Conservation (phyloP, 768 basidiomycete species). For the Pleurotus pulmonarius region DNA sequence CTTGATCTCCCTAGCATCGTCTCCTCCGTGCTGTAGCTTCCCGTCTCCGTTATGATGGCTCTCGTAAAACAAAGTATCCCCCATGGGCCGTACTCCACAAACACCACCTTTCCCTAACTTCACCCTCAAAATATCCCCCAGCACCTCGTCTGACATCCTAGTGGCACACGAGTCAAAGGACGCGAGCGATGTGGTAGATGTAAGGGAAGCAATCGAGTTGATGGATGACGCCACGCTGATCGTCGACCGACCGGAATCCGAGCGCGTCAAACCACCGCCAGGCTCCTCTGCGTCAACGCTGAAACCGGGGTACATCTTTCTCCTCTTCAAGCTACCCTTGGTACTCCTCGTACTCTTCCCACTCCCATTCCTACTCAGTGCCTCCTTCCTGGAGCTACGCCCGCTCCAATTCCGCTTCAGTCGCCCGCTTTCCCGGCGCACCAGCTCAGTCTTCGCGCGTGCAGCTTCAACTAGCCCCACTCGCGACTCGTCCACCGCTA, state of each 20-base stretch:
- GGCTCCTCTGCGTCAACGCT: background rate
- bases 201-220: background rate
- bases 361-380: background rate
- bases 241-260: slow-evolving; percentile 2
- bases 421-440: slow-evolving; percentile 22
- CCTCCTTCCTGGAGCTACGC: background rate
- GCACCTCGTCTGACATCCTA: background rate
- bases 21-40: background rate
- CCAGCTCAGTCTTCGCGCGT: slow-evolving; percentile 36
- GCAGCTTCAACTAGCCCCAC: slow-evolving; percentile 32
- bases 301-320: background rate
- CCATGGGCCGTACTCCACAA: slow-evolving; percentile 2
- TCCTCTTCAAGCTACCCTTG: background rate
- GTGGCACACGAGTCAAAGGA: background rate
- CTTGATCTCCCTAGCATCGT: background rate
- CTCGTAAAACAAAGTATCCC: background rate
- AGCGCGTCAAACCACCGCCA: background rate
- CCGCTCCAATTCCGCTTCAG: background rate
- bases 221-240: background rate
- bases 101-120: slow-evolving; percentile 1
- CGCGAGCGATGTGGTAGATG: background rate
- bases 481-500: slow-evolving; percentile 52
- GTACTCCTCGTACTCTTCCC: background rate
- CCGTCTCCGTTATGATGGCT: background rate
- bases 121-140: background rate